Evolutionary conservation across 1,284 basidiomycete species (phyloP), one percentile per base, ranked within the genome.

Genomic region (Paramarasmius palmivorus): DNA sequence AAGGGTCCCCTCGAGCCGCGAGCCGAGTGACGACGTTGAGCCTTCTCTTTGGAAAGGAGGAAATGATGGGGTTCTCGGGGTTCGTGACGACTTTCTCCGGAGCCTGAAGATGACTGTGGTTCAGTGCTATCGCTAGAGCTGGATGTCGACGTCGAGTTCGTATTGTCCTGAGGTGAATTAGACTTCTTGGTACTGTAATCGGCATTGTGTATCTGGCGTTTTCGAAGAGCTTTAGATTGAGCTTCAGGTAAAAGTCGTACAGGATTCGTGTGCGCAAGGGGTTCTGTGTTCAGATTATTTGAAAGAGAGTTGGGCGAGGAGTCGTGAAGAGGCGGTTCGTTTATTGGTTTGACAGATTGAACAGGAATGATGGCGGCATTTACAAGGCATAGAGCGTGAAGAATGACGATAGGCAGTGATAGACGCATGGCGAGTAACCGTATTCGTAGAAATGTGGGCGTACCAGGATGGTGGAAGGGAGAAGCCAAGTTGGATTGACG

Each of bases 141-240:
- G 8, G 44, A n/a, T 29, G 44, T 7, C 25, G 44, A 17, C 14
- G 44, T 46, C 15, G 44, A 46, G 15, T 26, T 29, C 2, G 25
- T 15, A 26, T 46, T 26, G 26, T 26, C n/a, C 25, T 46, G 44
- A 23, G 25, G 22, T 14, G 3, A 9, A 17, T 23, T 23, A 15
- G 25, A 17, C 14, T 46, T n/a, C 12, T 29, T 46, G 7, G 44
- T 46, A 19, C 44, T 46, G 14, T 46, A 46, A 46, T 46, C 44
- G 44, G 44, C 44, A n/a, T 46, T 46, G 19, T 46, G 44, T 14
- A 46, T 46, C n/a, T 46, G 44, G 19, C 44, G 44, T 29, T 29
- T 46, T 14, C 29, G 44, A 29, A 44, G 17, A 22, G 41, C 15
- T n/a, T n/a, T n/a, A n/a, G 20, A 22, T 10, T 12, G 41, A 23